Evolutionary conservation across 1,139 yeast genomes (phyloP).

Genomic region (Zygosaccharomyces pseudobailii): DNA sequence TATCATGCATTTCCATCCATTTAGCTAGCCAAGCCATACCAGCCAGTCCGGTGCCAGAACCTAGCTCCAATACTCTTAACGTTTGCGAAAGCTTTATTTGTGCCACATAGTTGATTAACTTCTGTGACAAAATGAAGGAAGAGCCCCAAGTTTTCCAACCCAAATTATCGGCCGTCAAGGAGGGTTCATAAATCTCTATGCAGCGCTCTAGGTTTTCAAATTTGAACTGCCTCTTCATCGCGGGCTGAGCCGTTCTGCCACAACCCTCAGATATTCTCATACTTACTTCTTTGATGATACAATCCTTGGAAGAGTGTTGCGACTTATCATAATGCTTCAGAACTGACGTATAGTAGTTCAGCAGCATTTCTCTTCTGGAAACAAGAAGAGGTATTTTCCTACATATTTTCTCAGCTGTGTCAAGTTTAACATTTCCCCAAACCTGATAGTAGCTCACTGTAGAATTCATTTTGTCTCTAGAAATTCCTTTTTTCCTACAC

Average conservation of each 20-base stretch:
- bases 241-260: conserved; percentile 83
- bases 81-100: conserved; percentile 14
- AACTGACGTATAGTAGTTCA: conserved; percentile 62
- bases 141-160: conserved; percentile 98
- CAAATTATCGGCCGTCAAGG: conserved; percentile 76
- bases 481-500: conserved; percentile 34
- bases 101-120: conserved; percentile 27
- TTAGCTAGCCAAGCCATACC: conserved; percentile 58
- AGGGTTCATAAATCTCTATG: conserved; percentile 67
- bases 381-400: conserved; percentile 22
- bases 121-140: conserved; percentile 61
- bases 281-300: conserved; percentile 53
- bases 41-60: conserved; percentile 90
- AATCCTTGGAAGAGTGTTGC: conserved; percentile 35
- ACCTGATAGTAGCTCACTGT: conserved; percentile 43
- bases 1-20: conserved; percentile 23
- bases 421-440: conserved; percentile 37
- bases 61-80: conserved; percentile 63
- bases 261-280: conserved; percentile 72
- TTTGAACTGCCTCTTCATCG: conserved; percentile 48
- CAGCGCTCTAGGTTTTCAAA: conserved; percentile 36
- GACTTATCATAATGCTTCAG: conserved; percentile 48
- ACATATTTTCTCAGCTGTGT: conserved; percentile 35
- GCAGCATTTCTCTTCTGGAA: conserved; percentile 30
- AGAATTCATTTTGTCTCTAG: conserved; percentile 20